Base-by-base conservation (phyloP, 208 protist species). In the Crithidia thermophila region DNA sequence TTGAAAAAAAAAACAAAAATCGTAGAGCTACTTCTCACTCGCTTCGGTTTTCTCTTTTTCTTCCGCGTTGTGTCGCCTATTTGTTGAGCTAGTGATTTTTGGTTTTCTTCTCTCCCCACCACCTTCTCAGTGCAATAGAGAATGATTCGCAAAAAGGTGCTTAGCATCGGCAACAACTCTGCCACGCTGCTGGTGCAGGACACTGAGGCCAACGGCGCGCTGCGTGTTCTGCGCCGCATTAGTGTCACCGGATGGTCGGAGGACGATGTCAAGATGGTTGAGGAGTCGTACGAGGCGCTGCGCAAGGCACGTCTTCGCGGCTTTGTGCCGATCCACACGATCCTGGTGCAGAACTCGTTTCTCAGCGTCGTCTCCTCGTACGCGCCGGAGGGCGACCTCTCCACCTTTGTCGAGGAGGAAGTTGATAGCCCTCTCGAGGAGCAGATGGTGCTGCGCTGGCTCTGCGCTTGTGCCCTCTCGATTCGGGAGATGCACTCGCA, bases 131-230 rank as follows among this genome's bases (percentile, higher is more conserved):
- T 46, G 18, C 8, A 9, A n/a, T 2, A 9, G 16, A 14, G 0
- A 13, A 93, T 95, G 90, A 88, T 93, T 63, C 82, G 87, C 11
- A 91, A 91, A 57, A 93, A 90, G 55, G 86, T 95, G 20, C 76
- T 95, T 18, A 81, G 87, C 27, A 77, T 92, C 28, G 76, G 86
- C 43, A 68, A 62, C 33, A 75, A 73, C 60, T 88, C 84, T n/a
- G 77, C 90, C 20, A 95, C 90, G 0, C 67, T 95, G 18, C 86
- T 95, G 10, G 87, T 95, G 51, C 72, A 93, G 56, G 90, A 93
- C 52, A 88, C 78, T 0, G 82, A 84, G 36, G 72, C 74, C 27
- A 72, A 80, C 45, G 80, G 79, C 18, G 69, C 49, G 11, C 64
- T 93, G 11, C 77, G 82, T 20, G 87, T 95, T 39, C 67, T 95